Evolutionary conservation across 2,329 filamentous ascomycete genomes (phyloP).

Genomic region (Fusarium sambucinum): DNA sequence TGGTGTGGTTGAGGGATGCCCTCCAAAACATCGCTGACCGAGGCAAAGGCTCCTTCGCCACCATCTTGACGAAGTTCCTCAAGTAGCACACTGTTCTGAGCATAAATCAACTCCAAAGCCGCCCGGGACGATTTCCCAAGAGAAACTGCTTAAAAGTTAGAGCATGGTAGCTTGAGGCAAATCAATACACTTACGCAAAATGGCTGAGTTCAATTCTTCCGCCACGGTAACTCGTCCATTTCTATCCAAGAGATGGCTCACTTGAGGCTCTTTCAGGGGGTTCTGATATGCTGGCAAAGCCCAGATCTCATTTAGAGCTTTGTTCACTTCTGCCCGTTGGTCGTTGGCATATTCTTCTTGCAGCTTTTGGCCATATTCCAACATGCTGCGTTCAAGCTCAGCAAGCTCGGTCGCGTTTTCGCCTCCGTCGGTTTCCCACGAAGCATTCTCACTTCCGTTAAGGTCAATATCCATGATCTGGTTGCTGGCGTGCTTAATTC

Average conservation of each 20-base stretch:
- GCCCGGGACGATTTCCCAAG: constrained; percentile 90
- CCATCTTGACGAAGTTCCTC: constrained; percentile 84
- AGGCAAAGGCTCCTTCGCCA: constrained; percentile 85
- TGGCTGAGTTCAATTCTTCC: constrained; percentile 93
- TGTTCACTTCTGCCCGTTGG: constrained; percentile 75
- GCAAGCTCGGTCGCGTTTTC: constrained; percentile 52
- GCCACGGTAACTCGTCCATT: constrained; percentile 82
- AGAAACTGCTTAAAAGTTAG: constrained; percentile 70
- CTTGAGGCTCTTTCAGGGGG: constrained; percentile 77
- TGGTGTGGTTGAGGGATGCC: constrained; percentile 58
- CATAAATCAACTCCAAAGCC: constrained; percentile 84
- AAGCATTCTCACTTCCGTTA: constrained; percentile 57
- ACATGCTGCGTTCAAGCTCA: constrained; percentile 73
- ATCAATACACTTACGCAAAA: constrained; percentile 74
- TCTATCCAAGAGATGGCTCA: constrained; percentile 82
- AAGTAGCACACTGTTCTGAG: constrained; percentile 88
- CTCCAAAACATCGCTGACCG: constrained; percentile 63
- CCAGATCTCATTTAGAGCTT: constrained; percentile 85
- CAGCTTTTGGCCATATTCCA: constrained; percentile 84
- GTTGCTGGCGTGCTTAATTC: constrained; percentile 57
- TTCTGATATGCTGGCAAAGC: constrained; percentile 89
- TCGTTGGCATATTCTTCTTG: constrained; percentile 82
- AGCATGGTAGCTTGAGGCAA: not conserved
- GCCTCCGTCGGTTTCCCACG: constrained; percentile 63
- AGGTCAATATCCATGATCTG: constrained; percentile 69